Base-by-base conservation (phyloP, 2,329 filamentous ascomycete genomes). In the Zarea fungicola region DNA sequence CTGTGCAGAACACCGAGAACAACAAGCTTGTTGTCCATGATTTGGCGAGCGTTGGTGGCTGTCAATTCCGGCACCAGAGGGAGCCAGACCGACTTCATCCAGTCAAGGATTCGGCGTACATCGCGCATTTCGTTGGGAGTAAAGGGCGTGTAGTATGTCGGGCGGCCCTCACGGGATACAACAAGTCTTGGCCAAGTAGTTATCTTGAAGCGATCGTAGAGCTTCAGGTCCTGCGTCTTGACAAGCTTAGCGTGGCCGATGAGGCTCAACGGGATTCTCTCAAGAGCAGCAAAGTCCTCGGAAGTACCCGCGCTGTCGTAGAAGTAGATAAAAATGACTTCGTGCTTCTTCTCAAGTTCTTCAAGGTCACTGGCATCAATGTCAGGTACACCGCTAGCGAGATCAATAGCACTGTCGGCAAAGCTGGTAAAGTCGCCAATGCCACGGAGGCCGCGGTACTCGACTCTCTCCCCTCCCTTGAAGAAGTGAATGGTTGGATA, bases 51-150 rank as follows among this genome's bases (percentile, higher is more conserved):
- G 62, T 99, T 99, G 6, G 85, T 83, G 5, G 89, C 88, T 0
- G 89, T 96, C 48, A 99, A 76, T 65, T 99, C 93, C 0, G 93
- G 92, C 10, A 99, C 89, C 49, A 99, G 89, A 1, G 93, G 93
- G 16, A 96, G 76, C 93, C 95, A 99, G 14, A 96, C 90, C 3
- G 85, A 88, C 64, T 87, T 87, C 91, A 99, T 97, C 93, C 93
- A 99, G 49, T 78, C 78, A 16, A 96, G 74, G 10, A 99, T 80
- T 56, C 60, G 80, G 46, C 83, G 79, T 52, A 86, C 85, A 61
- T 99, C 88, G 51, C 93, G 85, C 88, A 97, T 97, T 58, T 96
- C 90, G 59, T 85, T 81, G 1, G 93, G 93, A 1, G 89, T 87
- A 32, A 96, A 77, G 7, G 87, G 88, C 23, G 83, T 87, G 66